Evolutionary conservation across 2,329 filamentous ascomycete species (phyloP).

Genomic region (Onygenales sp.): DNA sequence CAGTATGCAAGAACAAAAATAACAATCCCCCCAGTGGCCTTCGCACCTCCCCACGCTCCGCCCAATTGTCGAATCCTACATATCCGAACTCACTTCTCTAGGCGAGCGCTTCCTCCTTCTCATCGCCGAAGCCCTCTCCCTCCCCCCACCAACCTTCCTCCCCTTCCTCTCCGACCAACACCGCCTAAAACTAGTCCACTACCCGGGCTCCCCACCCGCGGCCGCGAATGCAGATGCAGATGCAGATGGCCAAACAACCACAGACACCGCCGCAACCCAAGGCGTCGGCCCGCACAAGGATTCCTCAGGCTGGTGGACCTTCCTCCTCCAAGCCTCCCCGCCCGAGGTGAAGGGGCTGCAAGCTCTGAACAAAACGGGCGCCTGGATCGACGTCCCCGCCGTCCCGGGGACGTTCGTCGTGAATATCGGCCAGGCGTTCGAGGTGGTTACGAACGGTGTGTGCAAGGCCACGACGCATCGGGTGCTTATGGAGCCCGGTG

Average conservation of each 20-base stretch:
- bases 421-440: conserved; percentile 36
- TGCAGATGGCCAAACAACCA: too few species aligned
- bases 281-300: conserved; percentile 56
- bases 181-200: conserved; percentile 50
- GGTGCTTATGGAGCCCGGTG: conserved; percentile 34
- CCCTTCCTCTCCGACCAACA: conserved; percentile 49
- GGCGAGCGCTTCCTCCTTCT: conserved; percentile 47
- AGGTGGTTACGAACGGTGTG: conserved; percentile 35
- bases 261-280: conserved; percentile 23
- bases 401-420: conserved; percentile 33
- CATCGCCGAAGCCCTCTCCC: conserved; percentile 45
- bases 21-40: conserved; percentile 32
- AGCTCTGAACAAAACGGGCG: conserved; percentile 31
- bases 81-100: conserved; percentile 41
- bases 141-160: conserved; percentile 41
- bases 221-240: neutral
- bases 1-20: neutral
- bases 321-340: conserved; percentile 51
- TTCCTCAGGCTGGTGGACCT: conserved; percentile 56
- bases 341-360: conserved; percentile 38
- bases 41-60: conserved; percentile 25
- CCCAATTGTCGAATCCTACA: conserved; percentile 38
- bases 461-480: conserved; percentile 36
- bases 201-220: conserved; percentile 30
- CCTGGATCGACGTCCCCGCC: conserved; percentile 33